Conservation (phyloP, 345 rosid genomes). For the Psidium guajava region DNA sequence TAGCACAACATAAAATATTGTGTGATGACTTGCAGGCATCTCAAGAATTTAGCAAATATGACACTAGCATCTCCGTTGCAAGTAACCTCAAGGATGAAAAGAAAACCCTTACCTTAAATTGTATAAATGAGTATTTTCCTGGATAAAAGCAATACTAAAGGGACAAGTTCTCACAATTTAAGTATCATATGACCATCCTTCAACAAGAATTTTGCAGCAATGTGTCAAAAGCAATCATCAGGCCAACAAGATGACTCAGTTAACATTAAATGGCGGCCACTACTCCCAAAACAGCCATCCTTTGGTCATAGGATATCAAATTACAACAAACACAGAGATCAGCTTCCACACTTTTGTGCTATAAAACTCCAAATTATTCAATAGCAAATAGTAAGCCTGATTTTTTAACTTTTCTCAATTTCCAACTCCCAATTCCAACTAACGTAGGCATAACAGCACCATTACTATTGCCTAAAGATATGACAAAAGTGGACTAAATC, state of each 20-base stretch:
- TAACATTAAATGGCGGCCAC: background rate
- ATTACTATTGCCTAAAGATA: background rate
- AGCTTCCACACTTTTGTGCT: background rate
- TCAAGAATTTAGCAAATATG: background rate
- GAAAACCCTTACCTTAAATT: background rate
- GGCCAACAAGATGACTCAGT: background rate
- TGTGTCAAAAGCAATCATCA: background rate
- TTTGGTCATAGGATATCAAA: background rate
- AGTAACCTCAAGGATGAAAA: background rate
- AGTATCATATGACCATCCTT: background rate
- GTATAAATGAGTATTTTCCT: background rate
- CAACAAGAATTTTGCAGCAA: background rate
- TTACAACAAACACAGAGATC: background rate
- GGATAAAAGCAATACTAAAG: background rate
- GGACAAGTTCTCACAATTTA: background rate
- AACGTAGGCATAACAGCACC: background rate
- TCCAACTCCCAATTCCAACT: background rate
- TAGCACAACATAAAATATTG: background rate
- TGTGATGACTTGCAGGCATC: background rate
- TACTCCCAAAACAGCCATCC: background rate
- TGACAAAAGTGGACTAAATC: background rate
- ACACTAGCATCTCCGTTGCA: background rate
- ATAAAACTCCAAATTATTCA: background rate
- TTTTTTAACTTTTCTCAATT: background rate
- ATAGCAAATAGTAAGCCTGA: background rate